These are phyloP conservation scores for Lenwebbia sp. DNA, from an alignment of 345 rosid genomes.

Conservation along the genomic window DNA sequence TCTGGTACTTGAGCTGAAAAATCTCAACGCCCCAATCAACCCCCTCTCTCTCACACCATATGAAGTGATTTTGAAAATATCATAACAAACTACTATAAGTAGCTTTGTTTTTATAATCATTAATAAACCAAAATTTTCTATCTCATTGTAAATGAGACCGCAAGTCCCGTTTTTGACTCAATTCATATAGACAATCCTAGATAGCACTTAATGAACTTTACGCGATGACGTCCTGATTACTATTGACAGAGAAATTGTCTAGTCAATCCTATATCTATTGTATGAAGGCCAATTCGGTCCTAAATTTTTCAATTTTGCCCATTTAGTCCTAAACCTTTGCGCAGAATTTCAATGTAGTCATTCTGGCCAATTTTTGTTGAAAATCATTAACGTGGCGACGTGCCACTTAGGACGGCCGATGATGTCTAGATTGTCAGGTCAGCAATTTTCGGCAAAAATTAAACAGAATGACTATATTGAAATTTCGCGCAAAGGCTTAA, in stretches of 20 bases:
- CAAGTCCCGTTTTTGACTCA: background rate
- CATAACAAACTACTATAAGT: background rate
- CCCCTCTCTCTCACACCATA: background rate
- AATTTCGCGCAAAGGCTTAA: background rate
- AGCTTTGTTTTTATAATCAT: background rate
- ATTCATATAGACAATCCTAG: background rate
- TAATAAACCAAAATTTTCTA: background rate
- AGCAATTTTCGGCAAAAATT: background rate
- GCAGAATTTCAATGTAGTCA: background rate
- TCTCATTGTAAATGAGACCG: background rate
- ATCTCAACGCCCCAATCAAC: background rate
- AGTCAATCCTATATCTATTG: background rate
- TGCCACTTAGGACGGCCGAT: rapidly evolving
- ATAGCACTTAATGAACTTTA: background rate
- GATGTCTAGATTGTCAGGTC: rapidly evolving
- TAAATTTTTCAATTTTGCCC: background rate
- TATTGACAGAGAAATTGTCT: background rate
- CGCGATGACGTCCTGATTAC: background rate
- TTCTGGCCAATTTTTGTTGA: background rate
- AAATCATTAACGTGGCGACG: background rate
- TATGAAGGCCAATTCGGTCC: background rate
- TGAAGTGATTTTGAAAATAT: background rate
- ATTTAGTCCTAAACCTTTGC: background rate
- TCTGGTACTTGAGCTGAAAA: background rate
- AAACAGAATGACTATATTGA: background rate